Evolutionary conservation across 306 rosid species (phyloP), one percentile per base, ranked within the genome.

Genomic region (Inga laurina): DNA sequence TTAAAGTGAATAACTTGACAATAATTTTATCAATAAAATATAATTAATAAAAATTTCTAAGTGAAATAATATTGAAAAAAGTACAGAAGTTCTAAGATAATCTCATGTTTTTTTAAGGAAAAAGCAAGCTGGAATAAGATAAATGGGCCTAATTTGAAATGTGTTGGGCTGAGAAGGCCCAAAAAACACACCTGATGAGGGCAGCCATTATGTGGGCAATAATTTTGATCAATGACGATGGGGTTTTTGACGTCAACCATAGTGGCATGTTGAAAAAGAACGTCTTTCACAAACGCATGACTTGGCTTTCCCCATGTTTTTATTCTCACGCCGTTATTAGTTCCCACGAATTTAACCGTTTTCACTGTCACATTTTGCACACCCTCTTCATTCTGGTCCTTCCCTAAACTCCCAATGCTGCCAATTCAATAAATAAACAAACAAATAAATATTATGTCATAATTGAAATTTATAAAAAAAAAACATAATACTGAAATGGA

Each of bases 381-480:
- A 0, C 96, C 97, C 0, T 81, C 49, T 79, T 90, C 96, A 0
- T 85, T 27, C 44, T 13, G 2, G 2, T 74, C 84, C 85, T 78
- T 86, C 34, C 86, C 96, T 54, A 91, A 83, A 72, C 96, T 93
- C 66, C 97, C 97, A 59, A 93, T 91, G 79, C 97, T 93, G 88
- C 82, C 84, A 78, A 54, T 32, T 3, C 35, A 32, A 51, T 11
- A 2, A 49, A 14, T 49, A 45, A 46, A 45, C 12, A 57, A 56
- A 56, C 4, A 21, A 19, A 2, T 57, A n/a, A n/a, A 21, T 57
- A 57, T 6, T 46, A 11, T 3, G 12, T 30, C 16, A 65, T 27
- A 30, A 4, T 57, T 57, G 59, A 52, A 52, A 18, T 52, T 52
- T 52, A 16, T 6, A 15, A 16, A 49, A 49, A 49, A 49, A 49